Conservation (phyloP, 2,329 filamentous ascomycete genomes). For the Metarhizium anisopliae region DNA sequence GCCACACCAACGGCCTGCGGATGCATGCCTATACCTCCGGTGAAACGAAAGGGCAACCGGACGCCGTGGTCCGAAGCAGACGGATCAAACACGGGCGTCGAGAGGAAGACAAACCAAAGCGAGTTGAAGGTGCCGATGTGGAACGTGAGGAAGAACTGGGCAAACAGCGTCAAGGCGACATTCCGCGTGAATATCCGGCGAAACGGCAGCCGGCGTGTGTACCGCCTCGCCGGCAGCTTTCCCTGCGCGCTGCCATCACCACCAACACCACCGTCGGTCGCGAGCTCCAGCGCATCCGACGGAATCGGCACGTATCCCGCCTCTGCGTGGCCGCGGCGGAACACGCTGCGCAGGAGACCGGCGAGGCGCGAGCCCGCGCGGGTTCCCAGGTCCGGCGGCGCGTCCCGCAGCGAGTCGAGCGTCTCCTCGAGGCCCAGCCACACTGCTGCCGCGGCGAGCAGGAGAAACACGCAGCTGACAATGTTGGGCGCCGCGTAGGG, state of each 20-base stretch:
- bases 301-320: slow-evolving; percentile 15
- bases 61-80: slow-evolving; percentile 20
- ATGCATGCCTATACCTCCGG: slow-evolving; percentile 66
- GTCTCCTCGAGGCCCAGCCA: slow-evolving; percentile 47
- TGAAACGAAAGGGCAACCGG: slow-evolving; percentile 51
- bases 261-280: not conserved
- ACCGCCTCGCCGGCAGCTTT: slow-evolving; percentile 21
- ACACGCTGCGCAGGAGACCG: slow-evolving; percentile 15
- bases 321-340: slow-evolving; percentile 3
- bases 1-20: slow-evolving; percentile 65
- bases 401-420: slow-evolving; percentile 33
- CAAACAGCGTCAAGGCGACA: slow-evolving; percentile 45
- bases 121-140: slow-evolving; percentile 71
- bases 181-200: slow-evolving; percentile 46
- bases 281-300: slow-evolving; percentile 14
- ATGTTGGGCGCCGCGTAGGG: slow-evolving; percentile 49
- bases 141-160: slow-evolving; percentile 60
- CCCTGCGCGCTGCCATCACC: not conserved
- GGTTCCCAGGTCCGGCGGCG: slow-evolving; percentile 31
- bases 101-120: slow-evolving; percentile 69
- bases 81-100: slow-evolving; percentile 53
- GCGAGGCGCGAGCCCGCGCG: slow-evolving; percentile 29
- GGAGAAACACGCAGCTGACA: slow-evolving; percentile 39
- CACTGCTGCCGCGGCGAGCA: slow-evolving; percentile 31
- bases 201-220: slow-evolving; percentile 41